Evolutionary conservation across 2,329 filamentous ascomycete genomes (phyloP), one percentile per base, ranked within the genome.

Genomic region (Juglanconis sp.): DNA sequence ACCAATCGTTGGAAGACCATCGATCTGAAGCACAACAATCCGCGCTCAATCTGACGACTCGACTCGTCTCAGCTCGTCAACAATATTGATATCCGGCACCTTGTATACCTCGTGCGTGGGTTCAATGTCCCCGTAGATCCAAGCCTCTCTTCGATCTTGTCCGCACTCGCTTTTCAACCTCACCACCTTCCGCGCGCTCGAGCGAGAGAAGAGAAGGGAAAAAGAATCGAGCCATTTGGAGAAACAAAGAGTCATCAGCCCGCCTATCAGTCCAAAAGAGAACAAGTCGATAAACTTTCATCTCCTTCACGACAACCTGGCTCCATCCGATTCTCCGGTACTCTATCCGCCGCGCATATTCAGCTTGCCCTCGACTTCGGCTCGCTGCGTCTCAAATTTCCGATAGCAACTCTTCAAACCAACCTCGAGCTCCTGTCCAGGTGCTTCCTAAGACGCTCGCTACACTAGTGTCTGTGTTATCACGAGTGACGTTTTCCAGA

Each of bases 111-210:
- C 30, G 50, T 61, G 51, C 46, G n/a, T 40, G 24, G 47, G 38
- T 48, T 51, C 58, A 38, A 61, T 61, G 51, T 54, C 44, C 55
- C 46, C 53, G 24, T 57, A 63, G 59, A 57, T 38, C 42, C 50
- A 54, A 51, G 38, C 11, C 13, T n/a, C 35, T 32, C 34, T 49
- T 66, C 68, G 66, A 66, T 61, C 47, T 65, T 63, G 64, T 63
- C 54, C 63, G 55, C 64, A 68, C 58, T 63, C 58, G 64, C 67
- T 62, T 61, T 64, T 24, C 59, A 61, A 54, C 59, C 59, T 57
- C 46, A 63, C 67, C 55, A 38, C 57, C 60, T 48, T 52, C 51
- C 40, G 63, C 67, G 77, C 76, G 68, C 71, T 78, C 76, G 74
- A 57, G 59, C 62, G 65, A 62, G 59, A 57, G 54, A 62, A 63